phyloP scores from a whole-genome alignment of 495 filamentous ascomycete species.

The Penicillium cinerascens region DNA sequence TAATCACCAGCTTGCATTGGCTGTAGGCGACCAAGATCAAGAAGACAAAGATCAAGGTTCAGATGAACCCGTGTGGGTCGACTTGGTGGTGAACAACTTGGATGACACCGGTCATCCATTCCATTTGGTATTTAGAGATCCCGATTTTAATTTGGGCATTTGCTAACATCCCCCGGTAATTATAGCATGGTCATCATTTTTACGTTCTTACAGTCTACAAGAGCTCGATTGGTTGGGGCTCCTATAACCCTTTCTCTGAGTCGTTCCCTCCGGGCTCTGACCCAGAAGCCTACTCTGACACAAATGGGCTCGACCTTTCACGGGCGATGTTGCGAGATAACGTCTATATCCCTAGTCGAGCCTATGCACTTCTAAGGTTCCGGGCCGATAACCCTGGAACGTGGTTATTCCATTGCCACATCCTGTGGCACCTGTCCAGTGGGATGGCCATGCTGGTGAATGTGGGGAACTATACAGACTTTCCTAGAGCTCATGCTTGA shows the following conservation, averaged over 20 bases:
- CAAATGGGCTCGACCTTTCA: conserved; percentile 23
- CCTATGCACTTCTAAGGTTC: conserved; percentile 62
- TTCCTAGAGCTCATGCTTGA: background rate
- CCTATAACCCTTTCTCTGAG: conserved; percentile 46
- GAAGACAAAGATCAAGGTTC: background rate
- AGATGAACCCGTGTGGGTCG: conserved; percentile 34
- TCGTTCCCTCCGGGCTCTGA: conserved; percentile 21
- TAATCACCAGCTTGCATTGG: conserved; percentile 36
- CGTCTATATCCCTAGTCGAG: conserved; percentile 52
- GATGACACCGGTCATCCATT: conserved; percentile 51
- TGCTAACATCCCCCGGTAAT: conserved; percentile 39
- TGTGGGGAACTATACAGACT: background rate
- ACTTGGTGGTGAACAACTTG: conserved; percentile 51
- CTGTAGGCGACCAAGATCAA: conserved; percentile 9
- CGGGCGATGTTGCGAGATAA: conserved; percentile 50
- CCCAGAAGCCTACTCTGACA: background rate
- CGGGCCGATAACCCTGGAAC: conserved; percentile 62
- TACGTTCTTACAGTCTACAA: conserved; percentile 57
- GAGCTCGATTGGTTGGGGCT: conserved; percentile 36
- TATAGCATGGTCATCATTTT: conserved; percentile 77
- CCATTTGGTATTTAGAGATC: conserved; percentile 36
- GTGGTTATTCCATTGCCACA: conserved; percentile 60
- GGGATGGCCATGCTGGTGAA: conserved; percentile 44
- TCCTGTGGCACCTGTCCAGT: conserved; percentile 59
- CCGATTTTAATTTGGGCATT: background rate